Evolutionary conservation across 352 stramenopile genomes (phyloP).

Genomic region (Phytopythium aichiense): DNA sequence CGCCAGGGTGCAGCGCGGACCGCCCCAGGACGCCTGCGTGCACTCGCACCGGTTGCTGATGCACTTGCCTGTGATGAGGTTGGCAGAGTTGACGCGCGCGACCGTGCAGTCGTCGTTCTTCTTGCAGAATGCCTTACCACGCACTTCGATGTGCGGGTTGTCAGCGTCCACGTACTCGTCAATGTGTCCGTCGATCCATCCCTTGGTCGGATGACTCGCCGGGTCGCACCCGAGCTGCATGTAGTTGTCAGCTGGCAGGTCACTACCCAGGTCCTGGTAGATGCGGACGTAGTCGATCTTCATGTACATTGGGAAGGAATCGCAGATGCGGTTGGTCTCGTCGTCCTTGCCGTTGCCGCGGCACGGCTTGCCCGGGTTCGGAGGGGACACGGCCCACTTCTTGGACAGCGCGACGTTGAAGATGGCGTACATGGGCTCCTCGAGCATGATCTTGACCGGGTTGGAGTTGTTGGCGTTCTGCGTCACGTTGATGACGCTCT

Average conservation of each 20-base stretch:
- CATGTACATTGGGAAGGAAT: conserved; percentile 47
- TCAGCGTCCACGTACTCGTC: conserved; percentile 53
- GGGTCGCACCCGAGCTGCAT: conserved; percentile 56
- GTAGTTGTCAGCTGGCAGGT: conserved; percentile 32
- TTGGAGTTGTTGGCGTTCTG: conserved; percentile 46
- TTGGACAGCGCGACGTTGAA: conserved; percentile 92
- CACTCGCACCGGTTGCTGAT: conserved; percentile 44
- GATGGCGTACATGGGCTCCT: conserved; percentile 91
- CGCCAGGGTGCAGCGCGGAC: conserved; percentile 12
- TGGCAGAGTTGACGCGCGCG: conserved; percentile 14
- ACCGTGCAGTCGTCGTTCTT: conserved; percentile 50
- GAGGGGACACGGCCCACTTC: conserved; percentile 34
- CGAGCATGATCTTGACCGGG: conserved; percentile 85
- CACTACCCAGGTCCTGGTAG: conserved; percentile 63
- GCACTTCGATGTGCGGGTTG: conserved; percentile 36
- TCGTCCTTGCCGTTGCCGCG: conserved; percentile 23
- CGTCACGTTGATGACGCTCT: conserved; percentile 29
- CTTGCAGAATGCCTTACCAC: conserved; percentile 36
- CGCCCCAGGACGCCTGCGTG: conserved; percentile 38
- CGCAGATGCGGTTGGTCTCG: conserved; percentile 45
- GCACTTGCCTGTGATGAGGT: conserved; percentile 37
- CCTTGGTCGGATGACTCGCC: conserved; percentile 38
- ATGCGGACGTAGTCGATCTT: conserved; percentile 55
- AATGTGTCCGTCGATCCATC: conserved; percentile 55
- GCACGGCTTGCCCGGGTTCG: conserved; percentile 17